A percentile compares a stretch with the other conserved stretches of the same genome.
phyloP scores from a whole-genome alignment of 805 yeast genomes.

The Monosporozyma unispora region DNA sequence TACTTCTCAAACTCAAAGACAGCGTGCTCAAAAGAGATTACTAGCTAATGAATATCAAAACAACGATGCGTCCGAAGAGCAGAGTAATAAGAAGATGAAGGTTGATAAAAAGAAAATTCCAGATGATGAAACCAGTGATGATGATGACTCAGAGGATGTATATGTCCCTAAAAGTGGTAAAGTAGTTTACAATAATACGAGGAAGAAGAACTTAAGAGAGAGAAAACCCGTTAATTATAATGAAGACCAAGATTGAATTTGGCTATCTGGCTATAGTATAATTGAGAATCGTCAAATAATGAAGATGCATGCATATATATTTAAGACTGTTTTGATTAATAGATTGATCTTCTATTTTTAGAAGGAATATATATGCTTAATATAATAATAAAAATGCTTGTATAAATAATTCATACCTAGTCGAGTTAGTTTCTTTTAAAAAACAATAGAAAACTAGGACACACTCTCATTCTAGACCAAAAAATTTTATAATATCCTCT shows the following conservation, averaged over 20 bases:
- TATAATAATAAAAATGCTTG: neutral
- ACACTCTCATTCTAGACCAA: no score
- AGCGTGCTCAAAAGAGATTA: conserved; percentile 24
- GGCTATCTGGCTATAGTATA: no score
- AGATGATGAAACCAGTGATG: conserved; percentile 8
- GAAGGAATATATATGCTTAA: neutral
- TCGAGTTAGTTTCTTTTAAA: neutral
- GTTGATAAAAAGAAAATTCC: neutral
- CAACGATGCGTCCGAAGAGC: conserved; percentile 7
- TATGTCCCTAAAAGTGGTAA: conserved; percentile 13
- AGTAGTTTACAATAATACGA: conserved; percentile 12
- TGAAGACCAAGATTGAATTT: conserved; percentile 28
- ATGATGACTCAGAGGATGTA: conserved; percentile 19
- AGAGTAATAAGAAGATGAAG: conserved; percentile 5
- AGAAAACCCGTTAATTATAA: conserved; percentile 30
- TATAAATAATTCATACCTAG: neutral
- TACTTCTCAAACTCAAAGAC: conserved; percentile 26
- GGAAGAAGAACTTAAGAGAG: conserved; percentile 33
- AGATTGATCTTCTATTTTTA: neutral
- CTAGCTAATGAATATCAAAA: conserved; percentile 18
- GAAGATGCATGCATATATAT: no score
- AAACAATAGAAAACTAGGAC: no score
- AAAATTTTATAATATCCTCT: conserved; percentile 51
- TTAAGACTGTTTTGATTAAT: no score
- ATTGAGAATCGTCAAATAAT: no score